Evolutionary conservation across 257 asterid species (phyloP), one percentile per base, ranked within the genome.

Genomic region (Solanum virginianum): DNA sequence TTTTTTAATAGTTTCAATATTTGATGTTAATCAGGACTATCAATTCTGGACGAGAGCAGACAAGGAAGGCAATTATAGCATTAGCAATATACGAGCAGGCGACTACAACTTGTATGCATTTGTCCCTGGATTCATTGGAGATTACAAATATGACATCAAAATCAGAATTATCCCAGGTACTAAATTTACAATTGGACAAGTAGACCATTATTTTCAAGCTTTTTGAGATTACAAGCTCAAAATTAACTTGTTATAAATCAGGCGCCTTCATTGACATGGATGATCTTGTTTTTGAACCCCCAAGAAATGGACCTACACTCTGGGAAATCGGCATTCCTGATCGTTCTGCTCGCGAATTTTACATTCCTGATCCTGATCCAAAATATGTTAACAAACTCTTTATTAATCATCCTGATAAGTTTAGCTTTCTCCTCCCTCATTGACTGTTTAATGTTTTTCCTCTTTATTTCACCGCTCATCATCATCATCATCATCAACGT

Each of bases 251-350:
- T 62, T 57, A 45, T 66, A 91, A 85, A 72, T 49, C 86, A 93
- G 97, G 94, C 26, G 84, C 87, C 55, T 83, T 86, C 43, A 88
- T 88, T 65, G 92, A 91, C 60, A 79, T 92, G 79, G 94, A 95
- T 54, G 88, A 92, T 62, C 85, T 94, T 49, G 82, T 86, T 20
- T 94, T 87, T 72, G 88, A 86, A 86, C 95, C 98, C 77, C 95
- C 95, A 24, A 90, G 98, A 88, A 84, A 90, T 8, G 97, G 97
- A 9, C 93, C 98, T 20, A 94, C 97, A 7, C 70, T 94, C 84
- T 94, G 98, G 98, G 98, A 93, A 86, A 93, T 94, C 8, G 98
- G 98, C 80, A 81, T 85, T 82, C 96, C 98, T 63, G 94, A 92
- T 88, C 98, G 98, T 43, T 77, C 88, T 56, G 98, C 98, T 9